Base-by-base conservation (phyloP, 129 eudicot species). In the Scalesia atractyloides region DNA sequence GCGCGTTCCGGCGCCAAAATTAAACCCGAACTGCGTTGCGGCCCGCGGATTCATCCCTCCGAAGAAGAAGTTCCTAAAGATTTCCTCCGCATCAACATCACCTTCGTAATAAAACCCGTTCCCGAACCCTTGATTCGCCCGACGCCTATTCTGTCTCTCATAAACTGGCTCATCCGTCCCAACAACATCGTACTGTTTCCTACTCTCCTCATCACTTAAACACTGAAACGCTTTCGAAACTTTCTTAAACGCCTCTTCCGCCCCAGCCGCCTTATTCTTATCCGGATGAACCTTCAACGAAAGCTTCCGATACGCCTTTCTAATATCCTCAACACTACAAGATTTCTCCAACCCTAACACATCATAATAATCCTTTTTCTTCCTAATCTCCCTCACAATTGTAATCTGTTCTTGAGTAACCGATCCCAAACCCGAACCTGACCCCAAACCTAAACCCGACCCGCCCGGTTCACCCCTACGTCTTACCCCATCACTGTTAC, bases 271-370 rank as follows among this genome's bases (percentile, higher is more conserved):
- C 22, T 76, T 76, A 67, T 90, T 90, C 72, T 90, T 90, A 73
- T 90, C 96, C 3, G 96, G 96, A 81, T 90, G 96, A 62, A 90
- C 96, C 68, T 90, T 90, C 51, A 90, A 69, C 0, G 96, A 90
- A 44, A 90, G 13, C 66, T 90, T 90, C 68, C 96, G 59, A 80
- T 90, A 90, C 2, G 90, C 93, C 84, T 90, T 90, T 39, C 88
- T 76, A 52, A 87, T 70, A 79, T 90, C 96, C 52, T 89, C 96
- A 70, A 86, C 89, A 24, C 78, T 78, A 72, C 90, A 86, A 30
- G 70, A 69, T 59, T 86, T 89, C 49, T 85, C 86, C 26, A 89
- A 17, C 20, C 96, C 96, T 67, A 89, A 76, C 2, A 89, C 85
- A 73, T 89, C 96, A 44, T 89, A 88, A 46, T 82, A 90, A 73